A percentile compares a stretch with the other conserved stretches of the same genome.
phyloP scores from a whole-genome alignment of 441 rosid species.

The Aquilaria agallochum region DNA sequence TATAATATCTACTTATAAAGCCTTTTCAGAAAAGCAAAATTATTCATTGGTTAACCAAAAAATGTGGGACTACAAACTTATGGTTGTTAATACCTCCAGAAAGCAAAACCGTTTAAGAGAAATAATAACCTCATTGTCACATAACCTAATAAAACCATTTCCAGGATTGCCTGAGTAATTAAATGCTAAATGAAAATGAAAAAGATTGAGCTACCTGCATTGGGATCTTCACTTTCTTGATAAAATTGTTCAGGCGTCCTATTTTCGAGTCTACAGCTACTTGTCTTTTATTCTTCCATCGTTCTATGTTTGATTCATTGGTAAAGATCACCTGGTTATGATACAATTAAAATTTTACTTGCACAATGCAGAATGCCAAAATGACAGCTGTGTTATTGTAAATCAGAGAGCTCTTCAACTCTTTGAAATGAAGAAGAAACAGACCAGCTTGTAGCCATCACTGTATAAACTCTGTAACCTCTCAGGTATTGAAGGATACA shows the following conservation, averaged over 20 bases:
- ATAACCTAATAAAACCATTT: not conserved
- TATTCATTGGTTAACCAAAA: too few relatives aligned
- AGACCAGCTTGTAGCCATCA: conserved; percentile 91
- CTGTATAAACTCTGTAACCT: conserved; percentile 64
- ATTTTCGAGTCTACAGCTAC: conserved; percentile 86
- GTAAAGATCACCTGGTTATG: conserved; percentile 78
- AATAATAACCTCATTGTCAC: not conserved
- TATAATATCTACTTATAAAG: too few relatives aligned
- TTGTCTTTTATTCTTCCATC: conserved; percentile 94
- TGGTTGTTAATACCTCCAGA: too few relatives aligned
- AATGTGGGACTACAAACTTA: too few relatives aligned
- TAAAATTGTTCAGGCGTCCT: conserved; percentile 83
- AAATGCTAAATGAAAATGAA: too few relatives aligned
- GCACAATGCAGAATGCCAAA: not conserved
- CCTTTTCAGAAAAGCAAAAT: too few relatives aligned
- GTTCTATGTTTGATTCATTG: conserved; percentile 93
- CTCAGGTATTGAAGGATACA: conserved; percentile 82
- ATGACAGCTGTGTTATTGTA: not conserved
- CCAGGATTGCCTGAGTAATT: too few relatives aligned
- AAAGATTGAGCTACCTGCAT: conserved; percentile 54
- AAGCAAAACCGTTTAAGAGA: not conserved
- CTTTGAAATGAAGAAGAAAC: conserved; percentile 13
- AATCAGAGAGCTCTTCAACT: not conserved
- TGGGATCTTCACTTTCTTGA: conserved; percentile 68
- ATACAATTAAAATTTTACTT: not conserved